Conservation (phyloP, 768 basidiomycete species). For the Leccinellum rugosiceps region DNA sequence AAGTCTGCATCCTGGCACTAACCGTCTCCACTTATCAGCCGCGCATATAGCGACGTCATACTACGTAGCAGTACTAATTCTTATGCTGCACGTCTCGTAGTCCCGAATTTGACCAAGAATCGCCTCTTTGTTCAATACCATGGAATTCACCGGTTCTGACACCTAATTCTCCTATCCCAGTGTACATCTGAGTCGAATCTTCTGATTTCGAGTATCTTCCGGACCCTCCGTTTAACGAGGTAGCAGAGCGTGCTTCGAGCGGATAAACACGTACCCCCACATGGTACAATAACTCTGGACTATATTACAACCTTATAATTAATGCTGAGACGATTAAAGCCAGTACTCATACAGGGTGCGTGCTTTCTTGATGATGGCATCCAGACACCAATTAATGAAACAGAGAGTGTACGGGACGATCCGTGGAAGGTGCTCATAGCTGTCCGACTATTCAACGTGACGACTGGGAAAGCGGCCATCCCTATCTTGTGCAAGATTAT, state of each 20-base stretch:
- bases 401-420: conserved; percentile 51
- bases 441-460: conserved; percentile 68
- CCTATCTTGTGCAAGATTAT: conserved; percentile 64
- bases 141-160: background rate
- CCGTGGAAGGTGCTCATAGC: conserved; percentile 73
- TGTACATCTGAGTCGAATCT: conserved; percentile 4
- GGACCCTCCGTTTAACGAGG: background rate
- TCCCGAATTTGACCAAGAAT: background rate
- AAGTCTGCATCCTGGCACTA: background rate
- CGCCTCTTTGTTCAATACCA: background rate
- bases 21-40: conserved; percentile 6
- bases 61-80: background rate
- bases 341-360: conserved; percentile 31
- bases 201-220: conserved; percentile 2
- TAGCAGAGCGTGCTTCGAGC: background rate
- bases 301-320: conserved; percentile 24
- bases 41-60: background rate
- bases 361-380: background rate
- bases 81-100: background rate
- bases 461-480: conserved; percentile 57
- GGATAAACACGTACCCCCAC: background rate
- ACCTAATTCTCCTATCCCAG: conserved; percentile 3
- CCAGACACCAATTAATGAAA: background rate
- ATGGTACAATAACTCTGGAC: background rate
- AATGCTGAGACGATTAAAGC: conserved; percentile 28